A percentile compares a stretch with the other conserved stretches of the same genome.
Conservation (phyloP, 768 basidiomycete species). For the Tylopilus sp. region DNA sequence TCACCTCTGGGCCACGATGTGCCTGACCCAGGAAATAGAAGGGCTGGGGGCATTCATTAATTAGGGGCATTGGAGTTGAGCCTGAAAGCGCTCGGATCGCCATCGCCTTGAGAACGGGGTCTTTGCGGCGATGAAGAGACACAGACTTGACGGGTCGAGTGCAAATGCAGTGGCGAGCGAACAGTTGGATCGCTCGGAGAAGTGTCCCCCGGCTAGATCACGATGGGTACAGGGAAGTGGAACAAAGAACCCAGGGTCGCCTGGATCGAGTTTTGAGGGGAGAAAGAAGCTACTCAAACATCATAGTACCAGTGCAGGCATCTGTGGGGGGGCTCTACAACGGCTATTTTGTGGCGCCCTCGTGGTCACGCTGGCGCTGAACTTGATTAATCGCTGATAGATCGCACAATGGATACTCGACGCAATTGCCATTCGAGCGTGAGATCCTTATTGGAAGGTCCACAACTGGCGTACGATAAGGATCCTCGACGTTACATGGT, state of each 20-base stretch:
- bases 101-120: not conserved
- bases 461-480: not conserved
- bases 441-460: no score
- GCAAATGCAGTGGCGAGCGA: not conserved
- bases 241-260: slow-evolving; percentile 6
- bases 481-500: not conserved
- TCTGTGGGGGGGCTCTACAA: not conserved
- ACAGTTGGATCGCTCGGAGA: slow-evolving; percentile 2
- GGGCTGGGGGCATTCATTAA: not conserved
- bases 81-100: slow-evolving; percentile 5
- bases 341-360: slow-evolving; percentile 9
- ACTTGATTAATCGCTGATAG: slow-evolving; percentile 13
- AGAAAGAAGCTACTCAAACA: not conserved
- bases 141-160: not conserved
- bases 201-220: not conserved
- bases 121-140: slow-evolving; percentile 10
- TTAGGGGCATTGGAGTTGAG: not conserved
- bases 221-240: not conserved
- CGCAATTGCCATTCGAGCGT: not conserved
- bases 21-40: not conserved
- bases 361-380: slow-evolving; percentile 11
- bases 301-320: slow-evolving; percentile 4
- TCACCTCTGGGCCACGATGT: not conserved
- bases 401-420: slow-evolving; percentile 2
- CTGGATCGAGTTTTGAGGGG: slow-evolving; percentile 16